Conservation (phyloP, 1,139 yeast species). For the Kodamaea fungicola region DNA sequence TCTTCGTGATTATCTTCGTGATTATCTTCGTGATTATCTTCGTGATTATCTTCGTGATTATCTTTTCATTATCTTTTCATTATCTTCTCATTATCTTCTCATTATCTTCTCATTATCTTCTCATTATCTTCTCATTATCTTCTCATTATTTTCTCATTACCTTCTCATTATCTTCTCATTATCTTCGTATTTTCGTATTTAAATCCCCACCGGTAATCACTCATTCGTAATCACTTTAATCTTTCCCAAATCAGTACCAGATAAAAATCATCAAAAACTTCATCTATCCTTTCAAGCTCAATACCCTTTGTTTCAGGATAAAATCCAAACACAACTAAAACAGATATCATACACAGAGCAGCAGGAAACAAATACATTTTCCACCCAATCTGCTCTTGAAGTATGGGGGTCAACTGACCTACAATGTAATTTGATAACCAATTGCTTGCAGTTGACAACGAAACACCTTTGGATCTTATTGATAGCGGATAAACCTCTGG, state of each 20-base stretch:
- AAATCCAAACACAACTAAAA: conserved; percentile 40
- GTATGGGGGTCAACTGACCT: conserved; percentile 51
- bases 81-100: no score
- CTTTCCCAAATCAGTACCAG: conserved; percentile 11
- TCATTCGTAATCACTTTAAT: conserved; percentile 2
- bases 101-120: no score
- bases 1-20: no score
- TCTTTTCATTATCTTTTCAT: no score
- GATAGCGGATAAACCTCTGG: conserved; percentile 55
- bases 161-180: no score
- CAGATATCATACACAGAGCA: conserved; percentile 41
- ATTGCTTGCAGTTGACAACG: conserved; percentile 52
- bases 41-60: no score
- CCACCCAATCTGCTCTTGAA: conserved; percentile 49
- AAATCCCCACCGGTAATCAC: not conserved
- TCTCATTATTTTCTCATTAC: no score
- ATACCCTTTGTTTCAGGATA: conserved; percentile 58
- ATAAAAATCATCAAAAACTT: conserved; percentile 60
- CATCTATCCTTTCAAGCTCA: conserved; percentile 55
- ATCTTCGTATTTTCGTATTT: no score
- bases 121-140: no score
- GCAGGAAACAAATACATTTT: conserved; percentile 50
- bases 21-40: no score
- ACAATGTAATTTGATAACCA: conserved; percentile 55
- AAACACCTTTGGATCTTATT: conserved; percentile 52